Conservation (phyloP, 352 stramenopile species). For the Globisporangium uncinulatum region DNA sequence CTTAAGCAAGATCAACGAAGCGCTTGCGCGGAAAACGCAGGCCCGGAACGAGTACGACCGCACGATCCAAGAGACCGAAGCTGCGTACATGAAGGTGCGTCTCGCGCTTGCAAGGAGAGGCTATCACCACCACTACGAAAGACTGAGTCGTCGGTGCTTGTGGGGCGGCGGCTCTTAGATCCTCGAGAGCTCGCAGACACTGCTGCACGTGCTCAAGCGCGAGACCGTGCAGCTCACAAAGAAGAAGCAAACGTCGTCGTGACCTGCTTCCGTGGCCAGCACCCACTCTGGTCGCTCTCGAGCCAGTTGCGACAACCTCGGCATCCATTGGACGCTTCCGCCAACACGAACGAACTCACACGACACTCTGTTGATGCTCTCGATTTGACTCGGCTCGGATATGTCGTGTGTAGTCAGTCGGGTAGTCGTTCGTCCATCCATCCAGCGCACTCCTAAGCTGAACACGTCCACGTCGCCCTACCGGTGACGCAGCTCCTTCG, state of each 20-base stretch:
- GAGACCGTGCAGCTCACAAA: constrained; percentile 93
- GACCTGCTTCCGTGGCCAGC: not conserved
- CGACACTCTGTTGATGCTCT: no score
- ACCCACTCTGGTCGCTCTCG: no score
- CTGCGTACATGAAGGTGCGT: constrained; percentile 90
- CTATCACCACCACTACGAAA: no score
- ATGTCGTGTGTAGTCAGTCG: not conserved
- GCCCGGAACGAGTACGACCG: constrained; percentile 91
- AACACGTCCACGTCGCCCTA: constrained; percentile 17
- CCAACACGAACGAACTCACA: no score
- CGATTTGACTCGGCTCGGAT: no score
- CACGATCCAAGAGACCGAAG: constrained; percentile 93
- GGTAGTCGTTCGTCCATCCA: not conserved
- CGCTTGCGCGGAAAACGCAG: constrained; percentile 85
- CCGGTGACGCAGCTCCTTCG: constrained; percentile 56
- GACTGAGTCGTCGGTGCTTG: not conserved
- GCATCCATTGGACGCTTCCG: no score
- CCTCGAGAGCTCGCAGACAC: constrained; percentile 91
- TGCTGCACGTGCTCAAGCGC: constrained; percentile 93
- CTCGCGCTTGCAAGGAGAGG: not conserved
- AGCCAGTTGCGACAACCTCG: no score
- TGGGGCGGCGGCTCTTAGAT: constrained; percentile 38
- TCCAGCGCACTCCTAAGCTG: not conserved
- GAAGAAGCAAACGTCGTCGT: constrained; percentile 91
- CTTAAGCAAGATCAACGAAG: constrained; percentile 90